Evolutionary conservation across 331 rosid genomes (phyloP), one percentile per base, ranked within the genome.

Genomic region (Dryas integrifolia): DNA sequence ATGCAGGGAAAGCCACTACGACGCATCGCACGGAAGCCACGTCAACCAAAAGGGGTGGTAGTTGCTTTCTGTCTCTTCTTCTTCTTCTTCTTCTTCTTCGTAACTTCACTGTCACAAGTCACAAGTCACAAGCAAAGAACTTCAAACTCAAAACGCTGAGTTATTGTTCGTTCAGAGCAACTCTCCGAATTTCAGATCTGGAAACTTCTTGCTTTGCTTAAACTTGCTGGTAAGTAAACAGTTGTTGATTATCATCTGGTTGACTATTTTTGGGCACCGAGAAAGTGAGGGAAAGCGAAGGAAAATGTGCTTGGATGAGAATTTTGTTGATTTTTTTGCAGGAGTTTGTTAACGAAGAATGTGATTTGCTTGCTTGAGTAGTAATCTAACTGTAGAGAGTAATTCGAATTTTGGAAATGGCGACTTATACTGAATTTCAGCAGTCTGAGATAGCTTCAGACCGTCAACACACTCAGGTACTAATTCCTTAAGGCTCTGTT

Each of bases 401-500:
- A 13, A 40, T 21, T 9, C 2, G 39, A 21, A 21, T 21, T 21
- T 21, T 21, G 24, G 24, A 21, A 70, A 80, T 80, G 84, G 69
- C 74, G 15, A 48, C 77, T 8, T 67, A 58, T 21, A 39, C 30
- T 45, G 77, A 73, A 46, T 68, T 65, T 72, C 69, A 72, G 41
- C 74, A 39, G 38, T 9, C 67, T 11, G 74, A 53, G 57, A 64
- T 63, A 0, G 30, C 12, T 55, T 58, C 73, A 1, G 67, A 76
- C 58, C 13, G 24, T 49, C 79, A 75, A 55, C 74, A 55, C 57
- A 30, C 70, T 58, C 77, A 30, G 80, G 84, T 80, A 69, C 58
- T 39, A 1, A 13, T 45, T 50, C 11, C 55, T 24, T 12, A 51
- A 10, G 13, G 9, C 1, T 26, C 56, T 49, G 1, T 6, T 68